These are phyloP conservation scores for Penicillium flavigenum DNA, from an alignment of 495 filamentous ascomycete genomes.

Conservation along the genomic window DNA sequence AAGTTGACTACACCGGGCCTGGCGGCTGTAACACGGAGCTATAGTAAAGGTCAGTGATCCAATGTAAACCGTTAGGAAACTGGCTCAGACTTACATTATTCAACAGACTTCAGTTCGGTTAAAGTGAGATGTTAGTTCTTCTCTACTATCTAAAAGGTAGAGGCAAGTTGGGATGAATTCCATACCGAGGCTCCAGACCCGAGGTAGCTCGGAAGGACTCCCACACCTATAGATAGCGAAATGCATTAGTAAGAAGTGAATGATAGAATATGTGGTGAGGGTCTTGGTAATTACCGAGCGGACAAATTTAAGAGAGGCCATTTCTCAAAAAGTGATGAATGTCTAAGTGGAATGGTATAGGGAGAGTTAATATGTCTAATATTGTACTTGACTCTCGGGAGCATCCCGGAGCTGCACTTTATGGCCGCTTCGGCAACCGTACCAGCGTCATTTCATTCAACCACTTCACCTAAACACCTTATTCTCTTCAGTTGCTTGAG, in stretches of 20 bases:
- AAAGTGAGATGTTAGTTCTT: background rate
- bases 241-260: slow-evolving; percentile 1
- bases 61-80: background rate
- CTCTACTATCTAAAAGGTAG: background rate
- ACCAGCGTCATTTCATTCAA: slow-evolving; percentile 18
- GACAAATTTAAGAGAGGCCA: slow-evolving; percentile 63
- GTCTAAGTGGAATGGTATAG: background rate
- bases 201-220: slow-evolving; percentile 81
- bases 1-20: slow-evolving; percentile 79
- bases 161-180: slow-evolving; percentile 1
- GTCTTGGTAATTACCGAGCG: slow-evolving; percentile 47
- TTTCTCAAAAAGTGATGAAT: slow-evolving; percentile 23
- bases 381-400: slow-evolving; percentile 6
- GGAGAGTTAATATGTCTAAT: slow-evolving; percentile 5
- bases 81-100: slow-evolving; percentile 33
- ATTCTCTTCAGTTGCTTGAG: slow-evolving; percentile 28
- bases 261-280: too few species aligned
- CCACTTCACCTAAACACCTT: slow-evolving; percentile 14
- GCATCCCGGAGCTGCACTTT: slow-evolving; percentile 36
- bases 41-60: slow-evolving; percentile 13
- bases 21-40: slow-evolving; percentile 78
- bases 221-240: slow-evolving; percentile 56
- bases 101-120: slow-evolving; percentile 35
- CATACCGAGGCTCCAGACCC: slow-evolving; percentile 82
- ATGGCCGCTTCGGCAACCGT: slow-evolving; percentile 36